These are phyloP conservation scores for Vicia villosa DNA, from an alignment of 306 rosid species.

Conservation along the genomic window DNA sequence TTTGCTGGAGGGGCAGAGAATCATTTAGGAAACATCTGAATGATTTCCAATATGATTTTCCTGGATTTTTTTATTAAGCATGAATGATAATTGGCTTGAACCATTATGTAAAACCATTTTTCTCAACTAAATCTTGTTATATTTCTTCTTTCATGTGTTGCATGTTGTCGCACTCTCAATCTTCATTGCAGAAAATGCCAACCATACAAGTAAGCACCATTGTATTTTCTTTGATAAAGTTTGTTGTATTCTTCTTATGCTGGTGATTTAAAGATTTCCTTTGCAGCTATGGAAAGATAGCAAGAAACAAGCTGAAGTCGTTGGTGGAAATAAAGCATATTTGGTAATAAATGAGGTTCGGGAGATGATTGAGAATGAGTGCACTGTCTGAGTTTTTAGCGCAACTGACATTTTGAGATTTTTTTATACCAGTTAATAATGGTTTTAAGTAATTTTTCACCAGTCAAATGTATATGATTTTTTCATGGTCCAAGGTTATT, in stretches of 20 bases:
- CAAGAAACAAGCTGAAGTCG: conserved; percentile 73
- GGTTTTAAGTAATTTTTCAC: too few species aligned
- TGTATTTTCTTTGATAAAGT: conserved; percentile 21
- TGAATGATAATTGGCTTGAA: neutral
- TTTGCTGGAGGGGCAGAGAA: neutral
- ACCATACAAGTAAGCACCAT: conserved; percentile 75
- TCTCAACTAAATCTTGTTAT: conserved; percentile 13
- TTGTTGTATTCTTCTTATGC: conserved; percentile 5
- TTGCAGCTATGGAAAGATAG: conserved; percentile 85
- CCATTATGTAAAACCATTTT: conserved; percentile 12
- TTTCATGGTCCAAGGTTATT: too few species aligned
- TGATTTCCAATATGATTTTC: neutral
- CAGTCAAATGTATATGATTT: too few species aligned
- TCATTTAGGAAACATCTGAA: neutral
- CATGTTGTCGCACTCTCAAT: conserved; percentile 36
- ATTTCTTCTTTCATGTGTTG: conserved; percentile 39
- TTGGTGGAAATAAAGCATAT: conserved; percentile 78
- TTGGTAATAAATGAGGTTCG: conserved; percentile 67
- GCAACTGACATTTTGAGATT: neutral
- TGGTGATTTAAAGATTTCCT: conserved; percentile 9
- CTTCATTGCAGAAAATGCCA: conserved; percentile 83
- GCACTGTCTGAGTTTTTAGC: conserved; percentile 35
- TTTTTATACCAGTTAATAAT: conserved; percentile 2
- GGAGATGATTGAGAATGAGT: conserved; percentile 68
- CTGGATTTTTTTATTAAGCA: neutral